Conservation (phyloP, 2,329 filamentous ascomycete genomes). For the Pseudogymnoascus destructans region DNA sequence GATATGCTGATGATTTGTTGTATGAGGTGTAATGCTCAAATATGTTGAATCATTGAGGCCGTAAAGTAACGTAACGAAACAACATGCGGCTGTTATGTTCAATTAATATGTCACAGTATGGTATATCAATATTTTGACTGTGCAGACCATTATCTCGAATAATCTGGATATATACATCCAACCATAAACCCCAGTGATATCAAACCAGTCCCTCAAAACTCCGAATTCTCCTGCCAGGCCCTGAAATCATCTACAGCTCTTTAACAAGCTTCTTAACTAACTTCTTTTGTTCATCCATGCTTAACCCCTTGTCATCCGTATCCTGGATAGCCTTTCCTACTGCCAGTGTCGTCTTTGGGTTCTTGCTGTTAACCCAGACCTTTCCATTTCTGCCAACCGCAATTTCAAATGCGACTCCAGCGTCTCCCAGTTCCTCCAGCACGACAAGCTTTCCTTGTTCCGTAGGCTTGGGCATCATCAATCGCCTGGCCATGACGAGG, state of each 20-base stretch:
- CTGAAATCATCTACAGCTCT: conserved; percentile 10
- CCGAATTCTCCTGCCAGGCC: background rate
- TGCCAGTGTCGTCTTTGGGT: conserved; percentile 55
- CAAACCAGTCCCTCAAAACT: background rate
- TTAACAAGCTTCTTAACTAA: conserved; percentile 54
- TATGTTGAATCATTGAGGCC: background rate
- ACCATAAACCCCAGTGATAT: background rate
- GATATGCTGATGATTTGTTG: background rate
- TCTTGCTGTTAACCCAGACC: conserved; percentile 80
- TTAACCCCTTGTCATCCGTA: conserved; percentile 57
- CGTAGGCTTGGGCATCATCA: conserved; percentile 51
- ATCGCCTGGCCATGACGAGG: conserved; percentile 64
- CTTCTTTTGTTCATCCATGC: conserved; percentile 55
- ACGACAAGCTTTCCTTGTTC: conserved; percentile 55
- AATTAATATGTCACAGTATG: background rate
- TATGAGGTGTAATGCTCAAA: background rate
- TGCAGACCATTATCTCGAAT: background rate
- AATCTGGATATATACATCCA: background rate
- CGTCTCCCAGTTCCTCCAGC: conserved; percentile 62
- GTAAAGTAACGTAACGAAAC: background rate
- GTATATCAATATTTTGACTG: background rate
- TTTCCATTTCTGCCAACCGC: conserved; percentile 86
- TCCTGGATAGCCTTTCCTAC: conserved; percentile 68
- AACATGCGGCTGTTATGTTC: background rate
- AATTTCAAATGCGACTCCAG: conserved; percentile 79